Conservation (phyloP, 176 grass and related monocot species). For the Aegilops sharonensis region DNA sequence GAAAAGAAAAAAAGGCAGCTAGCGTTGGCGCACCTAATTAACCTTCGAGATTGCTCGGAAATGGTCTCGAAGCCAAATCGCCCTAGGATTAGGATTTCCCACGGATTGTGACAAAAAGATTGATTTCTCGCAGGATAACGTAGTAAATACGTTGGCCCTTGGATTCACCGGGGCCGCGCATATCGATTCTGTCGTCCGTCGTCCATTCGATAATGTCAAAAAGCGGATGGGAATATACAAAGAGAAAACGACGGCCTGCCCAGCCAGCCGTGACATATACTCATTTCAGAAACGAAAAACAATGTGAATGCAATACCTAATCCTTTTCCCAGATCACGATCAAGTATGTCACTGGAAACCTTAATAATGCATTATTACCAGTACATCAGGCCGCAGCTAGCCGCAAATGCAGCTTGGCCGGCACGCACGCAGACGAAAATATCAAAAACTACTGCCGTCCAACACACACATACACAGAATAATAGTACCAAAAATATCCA, state of each 20-base stretch:
- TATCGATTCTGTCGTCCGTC: neutral
- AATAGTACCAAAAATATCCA: neutral
- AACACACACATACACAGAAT: neutral
- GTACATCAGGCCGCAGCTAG: too few relatives aligned
- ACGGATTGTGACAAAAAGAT: too few relatives aligned
- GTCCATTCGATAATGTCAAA: conserved; percentile 10
- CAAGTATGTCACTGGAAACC: too few relatives aligned
- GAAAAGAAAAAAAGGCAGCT: neutral
- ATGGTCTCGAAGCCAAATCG: neutral
- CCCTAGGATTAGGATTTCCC: neutral
- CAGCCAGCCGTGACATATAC: too few relatives aligned
- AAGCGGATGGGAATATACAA: neutral
- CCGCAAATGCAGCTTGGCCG: too few relatives aligned
- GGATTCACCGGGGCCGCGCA: too few relatives aligned
- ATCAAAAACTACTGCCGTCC: neutral
- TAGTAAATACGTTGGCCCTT: neutral
- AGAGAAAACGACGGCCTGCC: too few relatives aligned
- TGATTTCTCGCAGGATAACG: neutral
- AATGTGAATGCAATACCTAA: too few relatives aligned
- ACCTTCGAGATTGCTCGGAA: neutral
- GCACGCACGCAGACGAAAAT: neutral
- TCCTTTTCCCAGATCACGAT: too few relatives aligned
- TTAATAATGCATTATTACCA: too few relatives aligned
- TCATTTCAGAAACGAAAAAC: too few relatives aligned
- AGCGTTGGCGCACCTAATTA: neutral